Evolutionary conservation across 2,329 filamentous ascomycete species (phyloP), one percentile per base, ranked within the genome.

Genomic region (Dactylellina cionopaga): DNA sequence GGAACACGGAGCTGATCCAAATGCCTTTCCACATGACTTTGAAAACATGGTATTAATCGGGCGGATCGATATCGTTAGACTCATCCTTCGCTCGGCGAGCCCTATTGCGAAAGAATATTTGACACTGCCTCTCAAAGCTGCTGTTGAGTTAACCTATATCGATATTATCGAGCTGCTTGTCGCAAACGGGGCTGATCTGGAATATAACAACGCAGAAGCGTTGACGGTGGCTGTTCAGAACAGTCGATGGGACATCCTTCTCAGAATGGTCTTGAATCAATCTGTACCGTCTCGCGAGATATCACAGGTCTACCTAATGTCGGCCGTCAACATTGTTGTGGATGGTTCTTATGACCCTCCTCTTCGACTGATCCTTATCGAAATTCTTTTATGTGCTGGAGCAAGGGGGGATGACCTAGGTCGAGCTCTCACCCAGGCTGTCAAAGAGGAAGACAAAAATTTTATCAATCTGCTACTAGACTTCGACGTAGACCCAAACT

Each of bases 121-220:
- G 5, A 47, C 59, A 13, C 33, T 52, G n/a, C 54, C 41, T 9
- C 37, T 72, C 5, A 65, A 60, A 37, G 9, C 51, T 5, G 39
- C 55, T 11, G 51, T 72, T 1, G 52, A 72, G 22, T 24, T 44
- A 37, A 29, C 47, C 6, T 65, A 43, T 27, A 44, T 63, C 2
- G 68, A 72, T 43, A 65, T 72, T 11, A 43, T 35, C 9, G 68
- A 72, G 29, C 44, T 47, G 0, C 25, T 72, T n/a, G 68, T 72
- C 17, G 68, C 68, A 5, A 37, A 55, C 27, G 68, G 68, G 7
- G 68, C 68, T 9, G 58, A 72, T 29, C 29, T 72, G 1, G 68
- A 72, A 17, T 72, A 72, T 33, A 72, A 72, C 44, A 52, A 65
- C 27, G 68, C 59, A 11, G 59, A 65, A 39, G 59, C 68, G 3